Evolutionary conservation across 2,329 filamentous ascomycete genomes (phyloP).

Genomic region (Sporothrix phasma): DNA sequence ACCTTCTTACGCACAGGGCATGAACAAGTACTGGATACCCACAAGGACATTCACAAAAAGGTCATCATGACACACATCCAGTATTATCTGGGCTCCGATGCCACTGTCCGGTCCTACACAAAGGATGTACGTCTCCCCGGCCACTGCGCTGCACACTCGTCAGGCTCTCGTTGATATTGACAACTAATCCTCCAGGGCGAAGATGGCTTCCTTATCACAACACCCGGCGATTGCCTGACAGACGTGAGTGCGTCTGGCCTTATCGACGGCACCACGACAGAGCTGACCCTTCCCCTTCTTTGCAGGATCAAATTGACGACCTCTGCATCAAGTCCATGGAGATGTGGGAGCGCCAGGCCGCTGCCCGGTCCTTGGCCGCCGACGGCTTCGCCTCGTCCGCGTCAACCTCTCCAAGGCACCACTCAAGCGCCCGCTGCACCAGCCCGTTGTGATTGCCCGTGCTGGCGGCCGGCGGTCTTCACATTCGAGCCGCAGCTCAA

Average conservation of each 20-base stretch:
- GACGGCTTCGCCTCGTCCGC: constrained; percentile 20
- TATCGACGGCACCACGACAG: no score
- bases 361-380: constrained; percentile 29
- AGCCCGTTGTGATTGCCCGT: constrained; percentile 42
- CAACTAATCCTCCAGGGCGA: constrained; percentile 36
- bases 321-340: constrained; percentile 50
- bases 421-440: constrained; percentile 47
- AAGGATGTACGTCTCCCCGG: constrained; percentile 43
- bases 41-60: constrained; percentile 49
- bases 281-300: constrained; percentile 4
- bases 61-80: constrained; percentile 50
- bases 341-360: constrained; percentile 47
- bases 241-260: constrained; percentile 39
- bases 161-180: background rate
- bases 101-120: constrained; percentile 47
- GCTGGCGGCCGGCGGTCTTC: constrained; percentile 25
- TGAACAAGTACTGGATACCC: constrained; percentile 55
- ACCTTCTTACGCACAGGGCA: constrained; percentile 26
- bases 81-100: constrained; percentile 47
- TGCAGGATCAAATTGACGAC: constrained; percentile 55
- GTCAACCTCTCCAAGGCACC: constrained; percentile 34
- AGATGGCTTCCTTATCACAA: constrained; percentile 51
- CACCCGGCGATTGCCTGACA: constrained; percentile 46
- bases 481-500: constrained; percentile 19
- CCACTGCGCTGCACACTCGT: no score